Conservation (phyloP, 1,284 basidiomycete species). For the Agroathelia rolfsii region DNA sequence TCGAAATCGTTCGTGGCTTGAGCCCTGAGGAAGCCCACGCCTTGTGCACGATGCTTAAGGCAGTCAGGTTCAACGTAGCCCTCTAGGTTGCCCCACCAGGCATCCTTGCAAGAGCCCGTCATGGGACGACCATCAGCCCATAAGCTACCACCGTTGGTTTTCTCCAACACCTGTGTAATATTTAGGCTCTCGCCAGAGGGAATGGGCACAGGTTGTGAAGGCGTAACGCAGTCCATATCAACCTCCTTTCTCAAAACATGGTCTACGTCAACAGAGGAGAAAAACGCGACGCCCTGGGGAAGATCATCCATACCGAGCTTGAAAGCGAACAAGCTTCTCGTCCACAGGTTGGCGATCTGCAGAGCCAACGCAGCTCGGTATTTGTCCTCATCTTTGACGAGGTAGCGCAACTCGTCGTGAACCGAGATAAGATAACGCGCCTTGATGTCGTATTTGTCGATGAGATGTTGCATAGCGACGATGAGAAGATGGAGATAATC, state of each 20-base stretch:
- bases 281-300: slow-evolving; percentile 91
- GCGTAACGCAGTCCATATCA: slow-evolving; percentile 92
- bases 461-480: slow-evolving; percentile 89
- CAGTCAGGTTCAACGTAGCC: slow-evolving; percentile 48
- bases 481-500: slow-evolving; percentile 97
- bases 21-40: slow-evolving; percentile 57
- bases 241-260: slow-evolving; percentile 91
- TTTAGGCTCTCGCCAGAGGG: slow-evolving; percentile 80
- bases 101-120: slow-evolving; percentile 18
- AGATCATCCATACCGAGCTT: slow-evolving; percentile 93
- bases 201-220: slow-evolving; percentile 79
- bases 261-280: slow-evolving; percentile 95
- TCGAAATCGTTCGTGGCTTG: slow-evolving; percentile 61
- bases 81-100: slow-evolving; percentile 17
- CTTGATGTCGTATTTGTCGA: slow-evolving; percentile 72
- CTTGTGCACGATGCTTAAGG: slow-evolving; percentile 50
- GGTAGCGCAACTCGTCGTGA: slow-evolving; percentile 94
- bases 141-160: slow-evolving; percentile 59
- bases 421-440: slow-evolving; percentile 96
- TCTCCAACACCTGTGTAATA: slow-evolving; percentile 57
- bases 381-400: slow-evolving; percentile 81
- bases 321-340: slow-evolving; percentile 84
- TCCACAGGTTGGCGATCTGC: slow-evolving; percentile 96
- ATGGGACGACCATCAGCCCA: slow-evolving; percentile 47
- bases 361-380: slow-evolving; percentile 88